Evolutionary conservation across 345 rosid species (phyloP), one percentile per base, ranked within the genome.

Genomic region (Kandelia obovata): DNA sequence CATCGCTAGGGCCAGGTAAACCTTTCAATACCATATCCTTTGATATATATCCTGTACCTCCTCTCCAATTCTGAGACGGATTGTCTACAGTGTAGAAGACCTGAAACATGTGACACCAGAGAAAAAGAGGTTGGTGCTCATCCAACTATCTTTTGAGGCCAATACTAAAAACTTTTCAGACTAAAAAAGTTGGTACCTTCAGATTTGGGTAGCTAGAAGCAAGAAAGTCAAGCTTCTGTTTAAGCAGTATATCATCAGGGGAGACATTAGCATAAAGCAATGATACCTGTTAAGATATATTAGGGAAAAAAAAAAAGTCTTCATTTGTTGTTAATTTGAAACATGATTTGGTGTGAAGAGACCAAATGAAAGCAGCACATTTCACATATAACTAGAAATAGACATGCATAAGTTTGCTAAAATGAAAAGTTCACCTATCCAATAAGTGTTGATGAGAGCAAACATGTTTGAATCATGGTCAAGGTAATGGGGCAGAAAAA

Each of bases 21-120:
- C 97, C 97, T 83, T 93, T 93, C 67, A 75, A 27, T 34, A 58
- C 85, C 87, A 87, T 88, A 63, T 89, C 97, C 73, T 91, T 89
- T 26, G 98, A 89, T 74, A 93, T 53, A 73, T 82, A 91, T 37
- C 98, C 98, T 53, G 49, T 75, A 49, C 98, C 98, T 69, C 97
- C 98, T 83, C 89, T 93, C 97, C 98, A 93, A 60, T 65, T 89
- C 78, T 88, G 89, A 9, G 92, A 70, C 21, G 98, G 97, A 69
- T 85, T 87, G 78, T 91, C 97, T 30, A 91, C 96, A 7, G 97
- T 91, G 74, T 89, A 93, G 84, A 83, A 91, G 69, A 93, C 69
- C 98, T 93, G 78, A 25, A 55, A 49, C 69, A 61, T 58, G 66
- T 49, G 26, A 43, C 73, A 76, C 28, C 15, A 21, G 26, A 65